Evolutionary conservation across 2,329 filamentous ascomycete genomes (phyloP), one percentile per base, ranked within the genome.

Genomic region (Alternaria longipes): DNA sequence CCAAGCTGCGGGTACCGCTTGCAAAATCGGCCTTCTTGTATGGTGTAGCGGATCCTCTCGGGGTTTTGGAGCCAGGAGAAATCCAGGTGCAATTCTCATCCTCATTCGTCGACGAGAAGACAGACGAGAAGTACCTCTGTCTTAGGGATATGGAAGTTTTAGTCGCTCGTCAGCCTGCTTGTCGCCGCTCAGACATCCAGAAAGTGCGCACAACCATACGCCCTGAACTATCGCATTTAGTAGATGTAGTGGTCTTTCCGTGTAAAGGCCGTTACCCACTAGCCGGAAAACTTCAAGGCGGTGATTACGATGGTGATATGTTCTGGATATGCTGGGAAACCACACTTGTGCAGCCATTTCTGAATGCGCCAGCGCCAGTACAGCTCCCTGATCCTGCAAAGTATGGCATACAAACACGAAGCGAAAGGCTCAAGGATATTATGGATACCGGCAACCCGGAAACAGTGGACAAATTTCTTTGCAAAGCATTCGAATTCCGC

Each of bases 291-390:
- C 81, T 94, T 0, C 92, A 91, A 1, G 92, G 92, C 0, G 92
- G 92, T 0, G 92, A 94, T 70, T 94, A 93, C 63, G 91, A 94
- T 66, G 92, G 92, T 0, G 92, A 95, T 63, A 84, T 81, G n/a
- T 84, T 91, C 5, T 94, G 91, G 90, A 79, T 92, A 0, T 92
- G 90, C 69, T 94, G 90, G 90, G 90, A 94, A 28, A 80, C 82
- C 0, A 77, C 80, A 0, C 84, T 95, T 3, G 90, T 92, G 0
- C 68, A 81, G 5, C 87, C 87, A n/a, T 94, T 94, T 66, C 66
- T 71, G 5, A 93, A 91, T 59, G 86, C 87, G 0, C 80, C 83
- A 0, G 76, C 84, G 6, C 86, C 85, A 0, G 32, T 71, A 1
- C 56, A 75, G 8, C 78, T 79, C 0, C 82, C 86, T 54, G 74